Base-by-base conservation (phyloP, 371 early-diverging fungal genomes). In the Mortierella sp. region DNA sequence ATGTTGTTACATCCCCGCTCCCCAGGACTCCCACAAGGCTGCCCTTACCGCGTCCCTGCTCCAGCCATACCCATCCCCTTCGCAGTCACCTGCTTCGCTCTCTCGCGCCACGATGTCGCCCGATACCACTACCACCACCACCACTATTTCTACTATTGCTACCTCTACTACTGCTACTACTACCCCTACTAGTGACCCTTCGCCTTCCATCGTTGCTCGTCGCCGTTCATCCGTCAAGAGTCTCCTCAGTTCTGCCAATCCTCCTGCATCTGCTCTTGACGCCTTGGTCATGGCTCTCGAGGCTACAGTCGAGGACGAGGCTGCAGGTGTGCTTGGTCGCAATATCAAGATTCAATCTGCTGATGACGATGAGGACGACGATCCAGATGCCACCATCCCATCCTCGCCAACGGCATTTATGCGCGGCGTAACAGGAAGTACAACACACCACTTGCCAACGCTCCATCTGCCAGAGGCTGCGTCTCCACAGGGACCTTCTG, bases 241-340 rank as follows among this genome's bases (percentile, higher is more conserved):
- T 19, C 58, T 72, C 11, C 64, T 70, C 59, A 57, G 15, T 29
- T 58, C 66, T 11, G 6, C 45, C 37, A 57, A 64, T 44, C 58
- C 77, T 7, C 72, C 72, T 18, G 56, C 68, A 4, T 72, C 77
- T 1, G 68, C 77, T 2, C 66, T 76, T 19, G 77, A 76, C 29
- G 77, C 77, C 16, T 72, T 76, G 15, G 77, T 76, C 25, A 44
- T 76, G 62, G 77, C 77, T 14, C 62, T 76, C 11, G 77, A 76
- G 23, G 77, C 72, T 26, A 72, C 77, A 44, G 77, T 64, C 12
- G 68, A 72, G 7, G 68, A 70, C n/a, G 53, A 37, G 37, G 37
- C 37, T 9, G 37, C 37, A 37, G 37, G 37, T 9, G 37, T 76
- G 62, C 44, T 53, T 26, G 37, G 52, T 4, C 25, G 12, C 23